Conservation (phyloP, 2,329 filamentous ascomycete genomes). For the Helicocarpus griseus region DNA sequence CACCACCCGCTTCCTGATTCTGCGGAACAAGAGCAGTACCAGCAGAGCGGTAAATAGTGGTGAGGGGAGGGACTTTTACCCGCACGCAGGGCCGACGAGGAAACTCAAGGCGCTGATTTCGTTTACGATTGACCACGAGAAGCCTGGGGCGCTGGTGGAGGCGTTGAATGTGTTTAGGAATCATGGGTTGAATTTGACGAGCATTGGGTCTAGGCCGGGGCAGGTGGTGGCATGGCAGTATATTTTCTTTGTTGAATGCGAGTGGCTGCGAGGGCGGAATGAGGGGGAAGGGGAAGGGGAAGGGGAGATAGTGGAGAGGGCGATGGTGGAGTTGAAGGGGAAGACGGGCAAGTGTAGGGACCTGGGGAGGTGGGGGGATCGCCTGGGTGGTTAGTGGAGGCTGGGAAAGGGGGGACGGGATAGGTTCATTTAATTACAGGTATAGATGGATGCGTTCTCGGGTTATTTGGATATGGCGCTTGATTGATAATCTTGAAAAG, state of each 20-base stretch:
- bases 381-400: conserved; percentile 12
- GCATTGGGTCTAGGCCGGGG: conserved; percentile 79
- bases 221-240: conserved; percentile 72
- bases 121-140: conserved; percentile 70
- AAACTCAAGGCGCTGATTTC: conserved; percentile 62
- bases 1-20: conserved; percentile 38
- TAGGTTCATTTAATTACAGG: background rate
- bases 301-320: conserved; percentile 21
- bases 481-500: too few relatives aligned
- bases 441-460: too few relatives aligned
- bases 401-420: background rate
- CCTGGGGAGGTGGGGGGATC: conserved; percentile 33
- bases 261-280: conserved; percentile 39
- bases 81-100: too few relatives aligned
- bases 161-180: conserved; percentile 69
- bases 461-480: too few relatives aligned
- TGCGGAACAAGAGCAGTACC: conserved; percentile 27
- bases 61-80: background rate
- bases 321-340: conserved; percentile 26
- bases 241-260: conserved; percentile 88
- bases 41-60: conserved; percentile 15
- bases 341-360: conserved; percentile 32
- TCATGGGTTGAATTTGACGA: conserved; percentile 70
- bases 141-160: conserved; percentile 73
- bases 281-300: conserved; percentile 23